Percentiles rank a stretch among this genome's conserved stretches.
Conservation (phyloP, 257 asterid species). For the Nicotiana knightiana region DNA sequence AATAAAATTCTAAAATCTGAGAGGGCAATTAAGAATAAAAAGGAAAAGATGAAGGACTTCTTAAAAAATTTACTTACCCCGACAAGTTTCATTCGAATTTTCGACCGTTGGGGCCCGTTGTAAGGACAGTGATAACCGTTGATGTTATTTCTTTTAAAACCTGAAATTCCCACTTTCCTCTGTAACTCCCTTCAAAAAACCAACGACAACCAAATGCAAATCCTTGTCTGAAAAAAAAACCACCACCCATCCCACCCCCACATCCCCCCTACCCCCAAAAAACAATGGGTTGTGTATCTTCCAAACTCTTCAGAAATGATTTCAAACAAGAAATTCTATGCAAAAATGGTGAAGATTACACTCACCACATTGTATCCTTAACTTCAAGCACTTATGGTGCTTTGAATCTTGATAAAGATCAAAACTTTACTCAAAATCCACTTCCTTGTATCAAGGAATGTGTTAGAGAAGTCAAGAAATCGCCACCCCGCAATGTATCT, state of each 20-base stretch:
- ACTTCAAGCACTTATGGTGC: conserved; percentile 85
- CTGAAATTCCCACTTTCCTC: conserved; percentile 7
- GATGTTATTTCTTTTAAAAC: conserved; percentile 18
- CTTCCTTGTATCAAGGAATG: conserved; percentile 11
- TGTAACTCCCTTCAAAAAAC: not conserved
- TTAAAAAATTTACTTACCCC: conserved; percentile 2
- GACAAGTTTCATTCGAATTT: conserved; percentile 30
- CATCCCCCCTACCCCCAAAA: not conserved
- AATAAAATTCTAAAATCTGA: not conserved
- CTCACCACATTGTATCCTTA: conserved; percentile 72
- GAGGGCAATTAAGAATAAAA: not conserved
- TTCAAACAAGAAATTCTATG: conserved; percentile 26
- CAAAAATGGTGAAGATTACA: conserved; percentile 25
- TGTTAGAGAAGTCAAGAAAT: conserved; percentile 25
- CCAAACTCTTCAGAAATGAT: conserved; percentile 42
- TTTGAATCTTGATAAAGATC: conserved; percentile 55
- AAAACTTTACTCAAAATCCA: not conserved
- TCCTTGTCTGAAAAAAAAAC: not conserved
- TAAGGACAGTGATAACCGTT: conserved; percentile 46
- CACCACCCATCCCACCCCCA: conserved; percentile 3
- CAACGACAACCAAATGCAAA: conserved; percentile 15
- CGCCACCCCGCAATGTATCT: conserved; percentile 47
- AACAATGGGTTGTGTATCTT: conserved; percentile 86
- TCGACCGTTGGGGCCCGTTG: conserved; percentile 67
- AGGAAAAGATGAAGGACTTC: not conserved